Base-by-base conservation (phyloP, 352 stramenopile genomes). In the Globisporangium spinosum region DNA sequence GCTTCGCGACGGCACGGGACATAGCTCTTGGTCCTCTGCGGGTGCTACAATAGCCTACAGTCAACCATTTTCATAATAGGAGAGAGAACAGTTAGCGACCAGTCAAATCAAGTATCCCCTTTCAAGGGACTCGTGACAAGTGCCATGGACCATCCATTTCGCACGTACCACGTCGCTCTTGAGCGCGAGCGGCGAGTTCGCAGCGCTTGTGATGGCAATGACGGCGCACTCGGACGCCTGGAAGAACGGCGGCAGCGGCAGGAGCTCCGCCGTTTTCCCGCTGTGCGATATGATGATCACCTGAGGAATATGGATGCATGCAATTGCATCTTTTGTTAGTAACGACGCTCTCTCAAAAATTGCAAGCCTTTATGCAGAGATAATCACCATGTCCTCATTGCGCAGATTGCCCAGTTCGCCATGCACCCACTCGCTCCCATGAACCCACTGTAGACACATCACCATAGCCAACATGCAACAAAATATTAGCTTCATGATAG, bases 341-440 rank as follows among this genome's bases (percentile, higher is more conserved):
- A 29, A 43, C 20, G 38, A 38, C 25, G 45, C 56, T 12, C 6
- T n/a, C 4, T 53, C 29, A 32, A 32, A 32, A 32, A 32, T 8
- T 32, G 4, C 29, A 32, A 32, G 29, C 29, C 29, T 32, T 32
- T 32, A 7, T 32, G 29, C 29, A 8, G 4, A 32, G 29, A 32
- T 32, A 32, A 3, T 32, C 40, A 93, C 83, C 60, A 90, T 70
- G 34, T 95, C 87, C 13, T 78, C 83, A 4, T 68, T 51, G 32
- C 79, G 78, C 22, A 93, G 64, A 13, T 85, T 87, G 20, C 87
- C 87, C 1, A 95, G 79, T 55, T 95, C 87, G 6, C 87, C 87
- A 65, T 95, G 87, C 22, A 78, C 72, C 87, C 87, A 95, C 49
- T 95, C 87, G 57, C 83, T 79, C 53, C 79, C 85, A 57, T 95